Percentiles rank a stretch among this genome's conserved stretches.
Evolutionary conservation across 106 monocot species (phyloP).

Genomic region (Allium fistulosum): DNA sequence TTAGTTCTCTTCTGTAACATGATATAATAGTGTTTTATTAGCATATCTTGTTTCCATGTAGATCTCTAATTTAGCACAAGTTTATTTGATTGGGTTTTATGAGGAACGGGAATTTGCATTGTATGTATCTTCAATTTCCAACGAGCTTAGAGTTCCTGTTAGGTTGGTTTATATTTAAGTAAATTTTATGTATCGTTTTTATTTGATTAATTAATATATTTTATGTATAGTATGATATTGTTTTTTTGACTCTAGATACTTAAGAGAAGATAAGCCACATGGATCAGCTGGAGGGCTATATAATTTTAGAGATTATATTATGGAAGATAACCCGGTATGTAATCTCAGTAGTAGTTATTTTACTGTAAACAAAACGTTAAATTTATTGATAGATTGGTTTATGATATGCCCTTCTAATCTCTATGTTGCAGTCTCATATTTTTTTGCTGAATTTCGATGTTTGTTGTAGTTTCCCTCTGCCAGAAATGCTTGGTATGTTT

Average conservation of each 20-base stretch:
- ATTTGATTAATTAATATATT: neutral
- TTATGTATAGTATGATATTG: conserved; percentile 1
- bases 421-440: conserved; percentile 75
- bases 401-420: conserved; percentile 1
- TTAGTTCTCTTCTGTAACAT: conserved; percentile 1
- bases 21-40: neutral
- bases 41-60: conserved; percentile 8
- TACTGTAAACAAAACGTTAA: too few relatives aligned
- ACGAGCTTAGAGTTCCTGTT: conserved; percentile 88
- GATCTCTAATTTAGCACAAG: conserved; percentile 86
- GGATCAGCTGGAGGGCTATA: conserved; percentile 95
- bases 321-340: conserved; percentile 84
- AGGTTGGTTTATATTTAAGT: conserved; percentile 42
- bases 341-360: too few relatives aligned
- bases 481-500: conserved; percentile 70
- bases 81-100: conserved; percentile 92
- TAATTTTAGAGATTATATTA: conserved; percentile 74
- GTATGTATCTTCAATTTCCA: conserved; percentile 86
- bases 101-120: conserved; percentile 89
- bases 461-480: conserved; percentile 90
- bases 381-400: neutral
- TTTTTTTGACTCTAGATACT: conserved; percentile 38
- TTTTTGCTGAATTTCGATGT: conserved; percentile 97
- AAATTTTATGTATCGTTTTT: too few relatives aligned
- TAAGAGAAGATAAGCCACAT: conserved; percentile 91